phyloP scores from a whole-genome alignment of 2,329 filamentous ascomycete species.

The Stachybotrys chartarum region DNA sequence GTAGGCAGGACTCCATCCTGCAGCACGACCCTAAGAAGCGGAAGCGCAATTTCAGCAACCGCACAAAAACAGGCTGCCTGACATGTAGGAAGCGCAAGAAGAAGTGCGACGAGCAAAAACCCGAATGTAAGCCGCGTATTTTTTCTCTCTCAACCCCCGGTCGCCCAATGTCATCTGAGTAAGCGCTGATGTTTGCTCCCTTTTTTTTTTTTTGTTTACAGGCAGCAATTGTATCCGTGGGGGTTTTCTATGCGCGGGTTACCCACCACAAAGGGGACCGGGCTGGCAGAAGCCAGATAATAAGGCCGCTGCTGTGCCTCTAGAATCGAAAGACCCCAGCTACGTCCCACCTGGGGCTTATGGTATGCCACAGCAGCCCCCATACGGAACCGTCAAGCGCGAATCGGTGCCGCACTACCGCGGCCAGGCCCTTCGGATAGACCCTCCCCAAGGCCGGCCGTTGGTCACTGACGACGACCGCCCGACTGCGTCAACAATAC shows the following conservation, averaged over 20 bases:
- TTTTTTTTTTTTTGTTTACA: slow-evolving; percentile 23
- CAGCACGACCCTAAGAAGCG: slow-evolving; percentile 61
- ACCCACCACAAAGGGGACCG: slow-evolving; percentile 69
- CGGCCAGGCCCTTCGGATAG: slow-evolving; percentile 54
- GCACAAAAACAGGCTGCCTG: slow-evolving; percentile 92
- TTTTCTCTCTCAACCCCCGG: background rate
- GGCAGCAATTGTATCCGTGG: slow-evolving; percentile 87
- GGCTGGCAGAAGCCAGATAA: slow-evolving; percentile 69
- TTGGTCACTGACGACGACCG: slow-evolving; percentile 51
- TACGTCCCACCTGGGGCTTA: slow-evolving; percentile 57
- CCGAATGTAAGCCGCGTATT: slow-evolving; percentile 63
- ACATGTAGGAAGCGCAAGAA: slow-evolving; percentile 91
- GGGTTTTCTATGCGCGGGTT: slow-evolving; percentile 86
- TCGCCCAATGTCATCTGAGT: background rate
- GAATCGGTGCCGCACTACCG: slow-evolving; percentile 54
- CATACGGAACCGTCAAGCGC: slow-evolving; percentile 37
- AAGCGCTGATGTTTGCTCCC: slow-evolving; percentile 3
- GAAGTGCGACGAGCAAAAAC: slow-evolving; percentile 94
- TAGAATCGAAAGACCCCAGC: slow-evolving; percentile 74
- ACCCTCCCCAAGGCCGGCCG: slow-evolving; percentile 53
- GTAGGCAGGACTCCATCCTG: slow-evolving; percentile 39
- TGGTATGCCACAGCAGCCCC: slow-evolving; percentile 47
- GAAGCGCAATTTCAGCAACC: slow-evolving; percentile 83
- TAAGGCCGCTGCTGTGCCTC: slow-evolving; percentile 60
- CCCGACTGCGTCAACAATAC: slow-evolving; percentile 50